Base-by-base conservation (phyloP, 148 eudicot genomes). In the Rheum nobile region DNA sequence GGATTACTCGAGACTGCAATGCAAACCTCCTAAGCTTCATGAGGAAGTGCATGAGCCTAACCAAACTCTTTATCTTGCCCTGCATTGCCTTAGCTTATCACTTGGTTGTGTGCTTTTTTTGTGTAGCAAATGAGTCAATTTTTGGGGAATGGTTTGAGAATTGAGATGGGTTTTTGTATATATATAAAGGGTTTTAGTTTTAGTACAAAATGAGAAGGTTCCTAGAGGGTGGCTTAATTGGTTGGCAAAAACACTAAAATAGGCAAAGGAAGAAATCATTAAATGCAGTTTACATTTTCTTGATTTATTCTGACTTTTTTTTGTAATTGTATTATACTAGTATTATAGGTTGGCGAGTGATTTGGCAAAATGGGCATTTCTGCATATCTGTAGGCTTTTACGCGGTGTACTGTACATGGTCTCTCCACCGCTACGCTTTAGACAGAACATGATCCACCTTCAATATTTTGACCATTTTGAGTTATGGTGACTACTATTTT, bases 331-430 rank as follows among this genome's bases (percentile, higher is more conserved):
- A 17, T 6, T 52, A 8, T 47, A 47, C 4, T 13, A 46, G 57
- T 50, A 59, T 28, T 59, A 59, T 26, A 17, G 12, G 35, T 59
- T 59, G 54, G 54, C 54, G 0, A 3, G 22, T 26, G 65, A 55
- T 55, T 55, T 63, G 70, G 70, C 70, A 65, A 32, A 65, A 65
- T 65, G 70, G 70, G 41, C 70, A 32, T 63, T 24, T 57, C 22
- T 65, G 70, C 70, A 65, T 6, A 65, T 14, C 39, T 65, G 70
- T 32, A 32, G 32, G n/a, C 38, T 14, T 14, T 65, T 65, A 65
- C 70, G 70, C 70, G 70, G 24, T 65, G 16, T 65, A 26, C 67
- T 26, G 5, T 28, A 11, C 17, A 59, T 26, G 9, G 34, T 10
- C 67, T 26, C 34, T 59, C 41, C 70, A 65, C 70, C 70, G 70